Base-by-base conservation (phyloP, 352 stramenopile genomes). In the Phytophthora crassamura region DNA sequence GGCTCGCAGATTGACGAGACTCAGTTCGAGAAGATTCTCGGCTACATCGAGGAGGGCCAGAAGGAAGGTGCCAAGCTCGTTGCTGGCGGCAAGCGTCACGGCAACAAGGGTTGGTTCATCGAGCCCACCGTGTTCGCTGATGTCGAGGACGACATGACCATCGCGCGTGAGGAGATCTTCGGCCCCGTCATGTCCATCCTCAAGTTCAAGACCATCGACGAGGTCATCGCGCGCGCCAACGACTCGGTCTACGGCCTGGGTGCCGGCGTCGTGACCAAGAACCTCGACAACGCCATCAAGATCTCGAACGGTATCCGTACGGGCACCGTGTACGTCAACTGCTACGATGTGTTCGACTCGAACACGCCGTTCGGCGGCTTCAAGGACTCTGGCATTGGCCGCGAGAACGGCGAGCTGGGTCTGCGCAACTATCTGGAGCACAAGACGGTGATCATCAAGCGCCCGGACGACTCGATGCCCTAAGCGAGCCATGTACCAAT, bases 311-410 rank as follows among this genome's bases (percentile, higher is more conserved):
- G 64, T 5, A 74, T 99, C 11, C 84, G 97, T 50, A 81, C 82
- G 54, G 95, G 95, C 32, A 97, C 97, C 14, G 89, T 98, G 30
- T 97, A 93, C 64, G 82, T 98, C 10, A 99, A 98, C 80, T 97
- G 83, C 73, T 98, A 97, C 72, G 79, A 96, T 40, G 60, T 95
- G 10, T 94, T 95, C 34, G 89, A 95, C 55, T 75, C 72, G 28
- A 82, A 86, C 55, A 91, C 95, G 59, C 80, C 84, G 16, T 96
- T 93, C 47, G 88, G 88, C n/a, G 88, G 88, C 40, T 92, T 84
- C 78, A 94, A 94, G 84, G 74, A 94, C 64, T 92, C 80, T 40
- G 88, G 88, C 20, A 68, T 93, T 32, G 88, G 88, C 47, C 83
- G 88, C 20, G 88, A 96, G 72, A 78, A 82, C 36, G 88, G 88